Evolutionary conservation across 129 eudicot genomes (phyloP).

Genomic region (Artemisia tridentata): DNA sequence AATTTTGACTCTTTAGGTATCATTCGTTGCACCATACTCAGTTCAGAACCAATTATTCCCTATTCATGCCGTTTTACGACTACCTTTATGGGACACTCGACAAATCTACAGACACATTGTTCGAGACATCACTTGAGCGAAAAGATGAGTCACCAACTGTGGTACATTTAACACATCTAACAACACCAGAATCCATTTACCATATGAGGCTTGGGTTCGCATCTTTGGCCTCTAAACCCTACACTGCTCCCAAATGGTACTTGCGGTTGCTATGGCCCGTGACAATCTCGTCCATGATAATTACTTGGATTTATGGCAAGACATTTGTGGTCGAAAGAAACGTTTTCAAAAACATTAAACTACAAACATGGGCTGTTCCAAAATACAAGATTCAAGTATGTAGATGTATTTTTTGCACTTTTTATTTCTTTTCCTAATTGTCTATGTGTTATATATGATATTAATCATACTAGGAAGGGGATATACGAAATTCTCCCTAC

Average conservation of each 20-base stretch:
- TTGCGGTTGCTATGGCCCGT: constrained; percentile 43
- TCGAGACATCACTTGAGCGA: constrained; percentile 42
- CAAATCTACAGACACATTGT: constrained; percentile 45
- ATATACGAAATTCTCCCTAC: too few relatives aligned
- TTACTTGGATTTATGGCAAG: constrained; percentile 42
- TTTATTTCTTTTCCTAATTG: not conserved
- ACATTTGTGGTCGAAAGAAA: constrained; percentile 40
- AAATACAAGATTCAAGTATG: constrained; percentile 46
- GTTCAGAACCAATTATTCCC: constrained; percentile 54
- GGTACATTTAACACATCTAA: constrained; percentile 67
- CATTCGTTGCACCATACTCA: constrained; percentile 70
- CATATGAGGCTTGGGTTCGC: constrained; percentile 69
- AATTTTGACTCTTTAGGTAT: constrained; percentile 35
- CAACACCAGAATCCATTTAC: constrained; percentile 71
- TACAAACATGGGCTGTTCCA: constrained; percentile 50
- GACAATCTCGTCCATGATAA: constrained; percentile 34
- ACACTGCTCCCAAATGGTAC: constrained; percentile 61
- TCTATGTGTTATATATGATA: not conserved
- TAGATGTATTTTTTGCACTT: not conserved
- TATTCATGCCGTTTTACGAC: constrained; percentile 77
- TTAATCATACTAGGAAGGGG: too few relatives aligned
- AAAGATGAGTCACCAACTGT: constrained; percentile 51
- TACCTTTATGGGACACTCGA: constrained; percentile 66
- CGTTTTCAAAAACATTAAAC: constrained; percentile 32
- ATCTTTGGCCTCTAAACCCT: constrained; percentile 55